These are phyloP conservation scores for Dendrothele bispora DNA, from an alignment of 768 basidiomycete species.

Conservation along the genomic window DNA sequence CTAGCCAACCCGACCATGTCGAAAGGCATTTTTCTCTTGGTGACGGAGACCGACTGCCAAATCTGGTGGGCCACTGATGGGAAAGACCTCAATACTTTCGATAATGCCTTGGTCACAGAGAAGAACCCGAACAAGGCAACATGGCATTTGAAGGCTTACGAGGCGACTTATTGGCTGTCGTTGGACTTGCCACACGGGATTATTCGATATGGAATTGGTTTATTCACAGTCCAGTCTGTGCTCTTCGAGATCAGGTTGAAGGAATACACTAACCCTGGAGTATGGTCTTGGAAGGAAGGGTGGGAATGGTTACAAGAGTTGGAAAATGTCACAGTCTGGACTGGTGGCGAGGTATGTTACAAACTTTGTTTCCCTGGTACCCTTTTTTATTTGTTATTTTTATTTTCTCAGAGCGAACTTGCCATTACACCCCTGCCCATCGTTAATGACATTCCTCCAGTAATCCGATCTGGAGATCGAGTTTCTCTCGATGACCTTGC, in stretches of 20 bases:
- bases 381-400: neutral
- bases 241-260: neutral
- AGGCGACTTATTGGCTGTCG: constrained; percentile 3
- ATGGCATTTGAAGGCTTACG: neutral
- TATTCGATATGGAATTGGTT: neutral
- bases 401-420: neutral
- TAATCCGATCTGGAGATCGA: constrained; percentile 7
- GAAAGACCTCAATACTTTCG: neutral
- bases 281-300: neutral
- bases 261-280: neutral
- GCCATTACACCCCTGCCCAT: constrained; percentile 8
- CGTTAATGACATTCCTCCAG: constrained; percentile 13
- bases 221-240: neutral
- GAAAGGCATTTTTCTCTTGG: neutral
- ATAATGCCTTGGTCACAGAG: neutral
- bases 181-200: neutral
- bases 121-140: neutral
- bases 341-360: neutral
- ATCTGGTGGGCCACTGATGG: neutral
- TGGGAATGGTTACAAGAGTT: neutral
- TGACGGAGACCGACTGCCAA: neutral
- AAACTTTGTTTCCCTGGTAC: neutral
- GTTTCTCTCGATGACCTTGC: constrained; percentile 17
- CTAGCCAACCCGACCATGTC: neutral
- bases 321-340: neutral